These are phyloP conservation scores for Gossypium bickii DNA, from an alignment of 345 rosid genomes.

Conservation along the genomic window DNA sequence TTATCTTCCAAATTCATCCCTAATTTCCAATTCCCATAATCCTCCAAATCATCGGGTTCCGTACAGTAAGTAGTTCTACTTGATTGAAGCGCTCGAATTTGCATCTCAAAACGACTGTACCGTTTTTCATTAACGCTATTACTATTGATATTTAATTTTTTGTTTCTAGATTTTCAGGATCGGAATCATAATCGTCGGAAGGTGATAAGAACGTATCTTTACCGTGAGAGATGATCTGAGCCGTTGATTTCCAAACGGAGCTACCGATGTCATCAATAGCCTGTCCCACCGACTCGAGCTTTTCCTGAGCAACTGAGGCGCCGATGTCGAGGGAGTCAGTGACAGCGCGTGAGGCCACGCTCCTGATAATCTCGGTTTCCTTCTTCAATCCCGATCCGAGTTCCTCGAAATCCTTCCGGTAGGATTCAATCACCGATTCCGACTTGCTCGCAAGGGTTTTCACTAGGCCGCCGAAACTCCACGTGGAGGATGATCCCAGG, in stretches of 20 bases:
- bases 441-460: constrained; percentile 33
- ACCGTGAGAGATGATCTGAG: constrained; percentile 64
- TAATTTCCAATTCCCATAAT: constrained; percentile 49
- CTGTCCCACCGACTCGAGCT: constrained; percentile 71
- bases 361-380: constrained; percentile 61
- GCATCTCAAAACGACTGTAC: constrained; percentile 69
- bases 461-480: constrained; percentile 6
- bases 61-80: constrained; percentile 40
- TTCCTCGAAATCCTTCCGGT: constrained; percentile 68
- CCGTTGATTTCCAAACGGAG: constrained; percentile 71
- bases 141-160: not conserved
- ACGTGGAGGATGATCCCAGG: not conserved
- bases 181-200: constrained; percentile 26
- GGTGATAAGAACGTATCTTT: constrained; percentile 36
- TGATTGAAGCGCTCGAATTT: constrained; percentile 48
- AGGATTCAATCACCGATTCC: constrained; percentile 60
- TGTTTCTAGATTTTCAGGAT: constrained; percentile 7
- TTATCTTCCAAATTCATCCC: constrained; percentile 48
- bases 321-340: constrained; percentile 66
- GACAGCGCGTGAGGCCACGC: constrained; percentile 71
- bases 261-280: constrained; percentile 72
- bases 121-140: constrained; percentile 24
- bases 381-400: constrained; percentile 63
- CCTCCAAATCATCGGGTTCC: constrained; percentile 52
- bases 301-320: constrained; percentile 71